These are phyloP conservation scores for Prunus armeniaca DNA, from an alignment of 306 rosid species.

Conservation along the genomic window DNA sequence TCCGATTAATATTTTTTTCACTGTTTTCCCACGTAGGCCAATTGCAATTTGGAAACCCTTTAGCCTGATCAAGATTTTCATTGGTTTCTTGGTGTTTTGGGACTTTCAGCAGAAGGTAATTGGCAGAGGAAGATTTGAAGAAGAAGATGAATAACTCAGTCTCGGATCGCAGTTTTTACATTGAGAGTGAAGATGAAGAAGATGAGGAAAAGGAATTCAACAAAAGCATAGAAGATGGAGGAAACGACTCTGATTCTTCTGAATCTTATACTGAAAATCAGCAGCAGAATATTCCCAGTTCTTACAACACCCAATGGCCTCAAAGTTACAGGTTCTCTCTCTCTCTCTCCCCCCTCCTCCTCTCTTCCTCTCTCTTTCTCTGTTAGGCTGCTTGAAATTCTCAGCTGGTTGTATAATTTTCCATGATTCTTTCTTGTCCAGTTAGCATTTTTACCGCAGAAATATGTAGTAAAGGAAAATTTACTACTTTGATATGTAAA, in stretches of 20 bases:
- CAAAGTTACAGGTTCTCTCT: conserved; percentile 83
- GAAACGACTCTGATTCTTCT: conserved; percentile 79
- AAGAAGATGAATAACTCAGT: conserved; percentile 67
- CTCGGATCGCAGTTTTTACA: conserved; percentile 72
- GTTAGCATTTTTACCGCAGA: neutral
- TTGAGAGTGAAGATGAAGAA: conserved; percentile 77
- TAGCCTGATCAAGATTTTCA: neutral
- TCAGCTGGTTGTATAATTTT: neutral
- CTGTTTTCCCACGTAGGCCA: neutral
- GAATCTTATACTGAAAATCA: conserved; percentile 49
- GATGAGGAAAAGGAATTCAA: conserved; percentile 54
- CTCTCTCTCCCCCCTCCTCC: neutral
- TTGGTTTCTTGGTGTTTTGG: neutral
- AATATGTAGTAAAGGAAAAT: neutral
- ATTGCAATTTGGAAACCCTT: neutral
- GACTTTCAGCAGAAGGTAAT: conserved; percentile 11
- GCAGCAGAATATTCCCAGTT: conserved; percentile 58
- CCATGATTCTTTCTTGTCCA: neutral
- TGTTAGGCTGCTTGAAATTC: conserved; percentile 7
- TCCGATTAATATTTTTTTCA: neutral
- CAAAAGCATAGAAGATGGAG: conserved; percentile 62
- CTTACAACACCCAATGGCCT: conserved; percentile 83
- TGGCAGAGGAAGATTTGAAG: neutral
- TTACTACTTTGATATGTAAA: neutral
- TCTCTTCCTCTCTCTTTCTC: neutral